These are phyloP conservation scores for Hsuehochloa calcarea DNA, from an alignment of 176 grass and related monocot genomes.

Conservation along the genomic window DNA sequence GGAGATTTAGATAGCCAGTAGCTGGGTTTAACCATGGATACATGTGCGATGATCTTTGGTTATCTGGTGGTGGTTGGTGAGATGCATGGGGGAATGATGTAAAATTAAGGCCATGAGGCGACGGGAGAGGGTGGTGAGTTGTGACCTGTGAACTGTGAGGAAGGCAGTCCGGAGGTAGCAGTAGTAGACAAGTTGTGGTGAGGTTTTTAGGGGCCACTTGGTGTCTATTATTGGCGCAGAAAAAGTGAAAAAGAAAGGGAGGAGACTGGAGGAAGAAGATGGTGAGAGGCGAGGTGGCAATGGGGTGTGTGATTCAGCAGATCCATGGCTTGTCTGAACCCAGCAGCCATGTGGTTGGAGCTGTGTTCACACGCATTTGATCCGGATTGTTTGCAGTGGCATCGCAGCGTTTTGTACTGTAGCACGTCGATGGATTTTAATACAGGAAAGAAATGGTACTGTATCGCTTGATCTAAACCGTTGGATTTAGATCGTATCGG, in stretches of 20 bases:
- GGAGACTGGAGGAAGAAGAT: neutral
- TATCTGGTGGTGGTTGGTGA: neutral
- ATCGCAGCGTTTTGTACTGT: too few species aligned
- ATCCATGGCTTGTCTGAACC: neutral
- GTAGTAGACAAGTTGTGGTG: neutral
- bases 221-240: constrained; percentile 26
- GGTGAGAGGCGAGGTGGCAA: constrained; percentile 26
- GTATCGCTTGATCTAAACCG: too few species aligned
- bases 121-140: neutral
- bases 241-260: neutral
- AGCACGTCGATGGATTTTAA: too few species aligned
- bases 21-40: neutral
- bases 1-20: neutral
- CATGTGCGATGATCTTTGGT: neutral
- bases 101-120: constrained; percentile 7
- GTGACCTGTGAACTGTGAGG: neutral
- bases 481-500: too few species aligned
- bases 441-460: too few species aligned
- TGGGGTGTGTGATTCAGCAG: neutral
- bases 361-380: neutral
- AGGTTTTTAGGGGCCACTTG: constrained; percentile 29
- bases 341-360: neutral
- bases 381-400: too few species aligned
- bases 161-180: neutral
- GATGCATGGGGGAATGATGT: neutral